Percentiles rank a stretch among this genome's conserved stretches.
Evolutionary conservation across 176 grass and related monocot genomes (phyloP).

Genomic region (Eragrostis curvula): DNA sequence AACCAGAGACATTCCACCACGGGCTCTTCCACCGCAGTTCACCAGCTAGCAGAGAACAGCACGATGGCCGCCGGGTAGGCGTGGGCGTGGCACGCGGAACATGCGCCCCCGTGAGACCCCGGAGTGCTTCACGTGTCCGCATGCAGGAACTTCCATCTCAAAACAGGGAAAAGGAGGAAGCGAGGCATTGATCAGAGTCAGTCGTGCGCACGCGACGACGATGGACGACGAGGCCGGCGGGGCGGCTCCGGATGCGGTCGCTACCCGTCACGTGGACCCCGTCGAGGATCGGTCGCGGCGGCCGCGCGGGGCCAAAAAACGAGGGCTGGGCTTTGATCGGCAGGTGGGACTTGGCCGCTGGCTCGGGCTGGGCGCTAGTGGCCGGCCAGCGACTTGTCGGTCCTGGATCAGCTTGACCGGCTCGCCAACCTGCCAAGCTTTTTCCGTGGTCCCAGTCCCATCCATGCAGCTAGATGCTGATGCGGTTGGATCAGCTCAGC

Average conservation of each 20-base stretch:
- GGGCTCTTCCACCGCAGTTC: too few relatives aligned
- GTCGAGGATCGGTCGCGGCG: background rate
- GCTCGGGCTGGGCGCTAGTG: background rate
- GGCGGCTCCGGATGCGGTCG: background rate
- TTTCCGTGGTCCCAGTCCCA: too few relatives aligned
- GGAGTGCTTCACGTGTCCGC: background rate
- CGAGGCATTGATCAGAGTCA: too few relatives aligned
- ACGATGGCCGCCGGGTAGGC: too few relatives aligned
- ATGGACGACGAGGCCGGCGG: background rate
- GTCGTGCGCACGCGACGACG: background rate
- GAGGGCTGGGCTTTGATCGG: background rate
- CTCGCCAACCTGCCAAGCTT: background rate
- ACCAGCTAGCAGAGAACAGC: too few relatives aligned
- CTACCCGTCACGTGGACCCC: background rate
- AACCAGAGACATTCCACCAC: too few relatives aligned
- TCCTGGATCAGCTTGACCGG: conserved; percentile 32
- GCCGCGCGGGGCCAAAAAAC: too few relatives aligned
- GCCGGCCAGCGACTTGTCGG: conserved; percentile 43
- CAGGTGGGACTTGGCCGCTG: conserved; percentile 31
- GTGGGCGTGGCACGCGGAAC: conserved; percentile 33
- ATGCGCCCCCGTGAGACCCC: background rate
- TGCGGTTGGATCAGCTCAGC: background rate
- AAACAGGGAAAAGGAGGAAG: accelerated
- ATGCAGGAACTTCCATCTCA: background rate
- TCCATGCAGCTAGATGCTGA: background rate